phyloP scores from a whole-genome alignment of 2,329 filamentous ascomycete genomes.

The Calonectria leucothoes region DNA sequence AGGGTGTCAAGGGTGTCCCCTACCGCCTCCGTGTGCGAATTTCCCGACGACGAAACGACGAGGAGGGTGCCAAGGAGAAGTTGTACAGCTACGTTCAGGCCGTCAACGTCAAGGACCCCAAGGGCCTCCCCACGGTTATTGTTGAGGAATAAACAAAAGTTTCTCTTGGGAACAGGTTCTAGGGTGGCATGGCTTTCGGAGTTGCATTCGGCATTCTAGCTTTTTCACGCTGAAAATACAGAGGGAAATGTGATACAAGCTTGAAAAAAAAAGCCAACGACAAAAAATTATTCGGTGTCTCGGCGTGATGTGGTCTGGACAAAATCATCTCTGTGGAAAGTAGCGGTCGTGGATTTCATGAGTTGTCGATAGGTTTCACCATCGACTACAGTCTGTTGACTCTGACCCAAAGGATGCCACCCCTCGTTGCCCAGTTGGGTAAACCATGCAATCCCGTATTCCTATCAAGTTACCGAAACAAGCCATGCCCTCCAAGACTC shows the following conservation, averaged over 20 bases:
- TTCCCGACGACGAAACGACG: conserved; percentile 99
- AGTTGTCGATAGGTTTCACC: conserved; percentile 41
- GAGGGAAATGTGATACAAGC: conserved; percentile 50
- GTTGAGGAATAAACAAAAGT: conserved; percentile 75
- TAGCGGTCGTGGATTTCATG: conserved; percentile 35
- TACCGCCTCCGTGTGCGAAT: conserved; percentile 98
- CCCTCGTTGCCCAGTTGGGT: conserved; percentile 32
- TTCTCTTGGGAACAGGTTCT: conserved; percentile 55
- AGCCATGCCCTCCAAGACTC: conserved; percentile 53
- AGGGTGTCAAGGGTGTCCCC: conserved; percentile 98
- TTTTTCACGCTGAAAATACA: conserved; percentile 54
- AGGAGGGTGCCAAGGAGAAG: conserved; percentile 99
- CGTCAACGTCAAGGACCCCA: conserved; percentile 99
- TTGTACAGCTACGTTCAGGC: conserved; percentile 99
- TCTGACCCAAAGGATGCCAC: conserved; percentile 35
- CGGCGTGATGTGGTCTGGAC: conserved; percentile 41
- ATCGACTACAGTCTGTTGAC: conserved; percentile 42
- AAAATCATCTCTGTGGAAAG: conserved; percentile 31
- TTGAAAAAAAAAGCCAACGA: conserved; percentile 38
- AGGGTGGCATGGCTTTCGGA: conserved; percentile 59
- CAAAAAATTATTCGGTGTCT: conserved; percentile 40
- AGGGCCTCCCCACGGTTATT: conserved; percentile 93
- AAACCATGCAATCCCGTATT: conserved; percentile 49
- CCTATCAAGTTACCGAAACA: conserved; percentile 46
- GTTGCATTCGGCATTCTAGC: conserved; percentile 60